Evolutionary conservation across 2,329 filamentous ascomycete genomes (phyloP).

Genomic region (Aspergillus brunneoviolaceus): DNA sequence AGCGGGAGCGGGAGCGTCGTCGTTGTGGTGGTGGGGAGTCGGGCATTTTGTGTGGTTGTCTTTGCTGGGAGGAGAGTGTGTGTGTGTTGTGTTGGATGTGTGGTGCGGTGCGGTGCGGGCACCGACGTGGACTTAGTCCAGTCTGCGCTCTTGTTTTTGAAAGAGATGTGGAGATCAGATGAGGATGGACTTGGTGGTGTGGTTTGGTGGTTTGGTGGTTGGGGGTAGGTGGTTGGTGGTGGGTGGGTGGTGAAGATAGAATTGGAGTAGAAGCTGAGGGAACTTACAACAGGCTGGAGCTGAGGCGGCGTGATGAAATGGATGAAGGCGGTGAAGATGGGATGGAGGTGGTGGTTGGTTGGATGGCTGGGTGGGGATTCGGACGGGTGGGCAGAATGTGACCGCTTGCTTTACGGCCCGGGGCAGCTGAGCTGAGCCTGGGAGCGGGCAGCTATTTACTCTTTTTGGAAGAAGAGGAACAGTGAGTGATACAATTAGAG

Average conservation of each 20-base stretch:
- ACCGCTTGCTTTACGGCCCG: background rate
- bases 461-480: background rate
- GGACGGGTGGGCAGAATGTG: background rate
- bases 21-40: conserved; percentile 4
- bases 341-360: background rate
- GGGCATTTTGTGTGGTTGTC: background rate
- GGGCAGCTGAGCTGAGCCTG: no score
- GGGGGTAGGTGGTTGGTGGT: background rate
- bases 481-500: no score
- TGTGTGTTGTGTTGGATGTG: background rate
- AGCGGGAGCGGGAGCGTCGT: conserved; percentile 11
- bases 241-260: background rate
- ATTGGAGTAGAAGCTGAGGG: background rate
- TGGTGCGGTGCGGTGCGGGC: background rate
- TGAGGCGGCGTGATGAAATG: background rate
- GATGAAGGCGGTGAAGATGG: background rate
- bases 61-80: background rate
- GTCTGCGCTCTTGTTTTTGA: background rate
- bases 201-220: background rate
- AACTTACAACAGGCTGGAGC: no score
- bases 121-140: background rate
- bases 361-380: background rate
- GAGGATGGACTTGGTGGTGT: no score
- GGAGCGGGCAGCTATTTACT: no score
- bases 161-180: no score